Evolutionary conservation across 108 stramenopile genomes (phyloP).

Genomic region (Discostella pseudostelligera): DNA sequence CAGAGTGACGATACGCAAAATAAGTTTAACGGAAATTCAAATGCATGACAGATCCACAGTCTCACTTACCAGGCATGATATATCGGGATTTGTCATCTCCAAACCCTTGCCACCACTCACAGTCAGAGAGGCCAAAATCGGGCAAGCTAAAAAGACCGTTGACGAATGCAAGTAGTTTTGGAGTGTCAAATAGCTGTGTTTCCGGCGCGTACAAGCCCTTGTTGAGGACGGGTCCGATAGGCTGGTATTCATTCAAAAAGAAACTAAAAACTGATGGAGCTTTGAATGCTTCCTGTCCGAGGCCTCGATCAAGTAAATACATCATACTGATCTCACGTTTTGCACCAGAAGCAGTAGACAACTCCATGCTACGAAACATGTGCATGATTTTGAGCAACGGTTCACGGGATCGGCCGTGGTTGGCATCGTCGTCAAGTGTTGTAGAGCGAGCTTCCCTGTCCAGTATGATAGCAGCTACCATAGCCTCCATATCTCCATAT

Average conservation of each 20-base stretch:
- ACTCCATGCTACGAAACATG: constrained; percentile 13
- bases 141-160: constrained; percentile 32
- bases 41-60: background rate
- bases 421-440: constrained; percentile 54
- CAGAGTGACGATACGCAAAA: background rate
- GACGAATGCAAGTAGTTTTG: constrained; percentile 17
- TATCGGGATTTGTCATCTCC: constrained; percentile 10
- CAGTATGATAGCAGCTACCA: constrained; percentile 57
- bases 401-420: constrained; percentile 46
- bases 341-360: constrained; percentile 10
- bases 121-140: constrained; percentile 26
- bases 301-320: constrained; percentile 13
- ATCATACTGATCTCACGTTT: constrained; percentile 26
- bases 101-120: constrained; percentile 30
- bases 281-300: constrained; percentile 45
- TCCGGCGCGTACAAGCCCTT: constrained; percentile 54
- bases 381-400: constrained; percentile 51
- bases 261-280: constrained; percentile 64
- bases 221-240: constrained; percentile 41
- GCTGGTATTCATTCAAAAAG: constrained; percentile 53
- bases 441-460: constrained; percentile 52
- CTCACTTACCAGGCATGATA: background rate
- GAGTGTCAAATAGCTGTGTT: constrained; percentile 40
- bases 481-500: constrained; percentile 60
- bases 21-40: background rate